Evolutionary conservation across 2,329 filamentous ascomycete genomes (phyloP), one percentile per base, ranked within the genome.

Genomic region (Colletotrichum sp.): DNA sequence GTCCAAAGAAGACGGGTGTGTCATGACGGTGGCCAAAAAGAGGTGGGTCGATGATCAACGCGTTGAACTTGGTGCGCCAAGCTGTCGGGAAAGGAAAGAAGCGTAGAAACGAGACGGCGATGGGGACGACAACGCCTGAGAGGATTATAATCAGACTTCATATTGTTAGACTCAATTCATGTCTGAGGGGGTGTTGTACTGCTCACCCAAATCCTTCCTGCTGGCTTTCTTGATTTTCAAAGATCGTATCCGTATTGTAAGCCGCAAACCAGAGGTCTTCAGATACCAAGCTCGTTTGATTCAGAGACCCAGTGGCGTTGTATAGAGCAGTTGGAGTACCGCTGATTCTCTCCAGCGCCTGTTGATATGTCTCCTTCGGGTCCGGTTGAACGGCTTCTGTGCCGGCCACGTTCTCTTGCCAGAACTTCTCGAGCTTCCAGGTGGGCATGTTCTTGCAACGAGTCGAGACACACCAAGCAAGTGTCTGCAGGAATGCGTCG

Each of bases 131-230:
- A 4, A 79, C 71, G 13, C 78, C 75, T 4, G 77, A 79, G 4
- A 81, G 70, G 19, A 82, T 61, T 4, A 84, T 55, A 22, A 80
- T 74, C n/a, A 84, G 70, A 34, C 81, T 80, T 30, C 22, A 8
- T 34, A 27, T 13, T 8, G 34, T 64, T 13, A 64, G 62, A 25
- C 5, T 13, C 2, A 32, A 0, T 63, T 63, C 2, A 32, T 16
- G 0, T 11, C 6, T 4, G n/a, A 39, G 13, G 8, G n/a, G 76
- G 87, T 90, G 82, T 90, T 90, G 78, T 89, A 79, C 7, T n/a
- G 12, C 67, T 62, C 16, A 52, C 67, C 30, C 22, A 29, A 36
- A 61, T 19, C 44, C 27, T 36, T 52, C 32, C 7, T 69, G 29
- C 16, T 59, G 55, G 32, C 39, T 49, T 57, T 69, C 67, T 11